Evolutionary conservation across 2,329 filamentous ascomycete genomes (phyloP).

Genomic region (Fusarium beomiforme): DNA sequence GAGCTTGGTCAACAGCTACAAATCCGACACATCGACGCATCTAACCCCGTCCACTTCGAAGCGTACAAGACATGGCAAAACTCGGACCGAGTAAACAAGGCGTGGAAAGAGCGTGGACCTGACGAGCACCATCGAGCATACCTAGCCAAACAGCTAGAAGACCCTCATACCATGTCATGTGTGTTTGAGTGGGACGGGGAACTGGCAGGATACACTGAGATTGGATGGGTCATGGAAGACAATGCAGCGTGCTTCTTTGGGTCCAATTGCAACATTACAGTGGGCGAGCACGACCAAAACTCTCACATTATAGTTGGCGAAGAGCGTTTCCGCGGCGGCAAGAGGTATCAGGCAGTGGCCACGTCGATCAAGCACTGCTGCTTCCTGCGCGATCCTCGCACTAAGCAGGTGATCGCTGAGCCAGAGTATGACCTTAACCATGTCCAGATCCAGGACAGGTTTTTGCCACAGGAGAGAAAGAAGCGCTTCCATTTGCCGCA

Average conservation of each 20-base stretch:
- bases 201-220: constrained; percentile 42
- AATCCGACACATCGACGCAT: constrained; percentile 42
- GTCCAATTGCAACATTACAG: constrained; percentile 40
- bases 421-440: constrained; percentile 37
- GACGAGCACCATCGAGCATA: constrained; percentile 43
- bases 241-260: constrained; percentile 43
- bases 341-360: constrained; percentile 41
- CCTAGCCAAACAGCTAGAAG: constrained; percentile 37
- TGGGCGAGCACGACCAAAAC: constrained; percentile 45
- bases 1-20: constrained; percentile 37
- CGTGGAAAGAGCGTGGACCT: constrained; percentile 41
- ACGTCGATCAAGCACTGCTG: constrained; percentile 43
- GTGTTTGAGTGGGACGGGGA: constrained; percentile 44
- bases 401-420: constrained; percentile 41
- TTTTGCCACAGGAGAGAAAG: constrained; percentile 42
- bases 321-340: constrained; percentile 41
- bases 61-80: constrained; percentile 42
- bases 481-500: constrained; percentile 44
- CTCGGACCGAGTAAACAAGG: constrained; percentile 43
- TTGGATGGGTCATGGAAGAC: constrained; percentile 44
- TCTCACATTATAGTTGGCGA: constrained; percentile 43
- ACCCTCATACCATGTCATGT: constrained; percentile 43
- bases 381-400: constrained; percentile 43
- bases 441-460: constrained; percentile 40
- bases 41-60: constrained; percentile 38